Conservation (phyloP, 257 asterid genomes). For the Prunella vulgaris region DNA sequence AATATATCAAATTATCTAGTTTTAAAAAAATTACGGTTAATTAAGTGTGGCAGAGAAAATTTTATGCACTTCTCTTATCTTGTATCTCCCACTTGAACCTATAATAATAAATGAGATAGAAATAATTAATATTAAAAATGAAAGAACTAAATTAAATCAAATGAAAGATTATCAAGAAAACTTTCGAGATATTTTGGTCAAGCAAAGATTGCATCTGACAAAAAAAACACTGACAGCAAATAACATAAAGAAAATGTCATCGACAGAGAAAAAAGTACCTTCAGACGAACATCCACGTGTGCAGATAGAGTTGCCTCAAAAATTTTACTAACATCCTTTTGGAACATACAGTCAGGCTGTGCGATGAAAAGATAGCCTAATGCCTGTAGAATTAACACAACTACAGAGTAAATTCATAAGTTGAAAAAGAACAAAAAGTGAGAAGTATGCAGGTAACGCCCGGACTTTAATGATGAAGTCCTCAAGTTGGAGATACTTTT, state of each 20-base stretch:
- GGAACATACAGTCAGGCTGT: constrained; percentile 86
- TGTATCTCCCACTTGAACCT: too few species aligned
- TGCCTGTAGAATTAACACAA: constrained; percentile 55
- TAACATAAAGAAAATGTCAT: constrained; percentile 15
- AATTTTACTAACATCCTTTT: constrained; percentile 69
- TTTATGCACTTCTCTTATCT: too few species aligned
- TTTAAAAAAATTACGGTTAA: too few species aligned
- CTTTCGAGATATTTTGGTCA: too few species aligned
- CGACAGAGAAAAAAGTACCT: constrained; percentile 47
- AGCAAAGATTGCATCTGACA: constrained; percentile 94
- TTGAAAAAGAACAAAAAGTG: neutral
- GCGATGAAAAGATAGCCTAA: constrained; percentile 91
- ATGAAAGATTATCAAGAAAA: too few species aligned
- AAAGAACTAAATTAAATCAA: too few species aligned
- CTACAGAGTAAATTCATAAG: constrained; percentile 14
- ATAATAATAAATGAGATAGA: too few species aligned
- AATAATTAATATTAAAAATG: too few species aligned
- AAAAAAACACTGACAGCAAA: constrained; percentile 26
- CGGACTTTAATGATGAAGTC: constrained; percentile 80
- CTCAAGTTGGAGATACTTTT: constrained; percentile 83
- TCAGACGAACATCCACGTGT: constrained; percentile 60
- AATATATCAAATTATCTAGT: too few species aligned
- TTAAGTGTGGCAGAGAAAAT: too few species aligned
- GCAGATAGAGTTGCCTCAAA: constrained; percentile 67
- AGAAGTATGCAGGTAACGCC: constrained; percentile 37